Evolutionary conservation across 176 grass and related monocot genomes (phyloP), one percentile per base, ranked within the genome.

Genomic region (Cenchrus purpureus): DNA sequence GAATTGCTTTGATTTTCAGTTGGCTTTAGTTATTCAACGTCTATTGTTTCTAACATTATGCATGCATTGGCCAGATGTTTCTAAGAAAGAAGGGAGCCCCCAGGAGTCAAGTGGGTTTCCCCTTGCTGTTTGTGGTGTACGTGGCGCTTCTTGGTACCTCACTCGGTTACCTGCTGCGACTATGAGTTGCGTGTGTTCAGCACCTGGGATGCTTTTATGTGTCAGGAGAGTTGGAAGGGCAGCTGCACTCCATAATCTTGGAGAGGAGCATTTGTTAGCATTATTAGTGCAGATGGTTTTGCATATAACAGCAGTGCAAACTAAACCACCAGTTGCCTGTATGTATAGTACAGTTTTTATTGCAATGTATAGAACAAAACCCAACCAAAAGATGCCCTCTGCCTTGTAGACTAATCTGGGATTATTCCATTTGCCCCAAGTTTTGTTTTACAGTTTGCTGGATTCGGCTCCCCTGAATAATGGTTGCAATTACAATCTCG

Each of bases 101-200:
- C 44, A 89, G 87, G 88, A 63, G 29, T 68, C 90, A 91, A 81
- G 12, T 87, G 54, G 97, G 97, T 37, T 99, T 94, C 68, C 94
- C 97, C 3, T 81, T 94, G 60, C 84, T 94, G 46, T 99, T 99
- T 86, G 94, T 96, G 8, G 84, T 99, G 72, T 99, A 92, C 25
- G 84, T 99, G 86, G 90, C 91, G 55, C 88, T 99, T 28, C 82
- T 94, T 48, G 91, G 91, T 64, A 86, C 88, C 37, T 68, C 79
- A 9, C 82, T 99, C 5, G 97, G 97, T 79, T 92, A 94, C 71
- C 78, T 96, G 31, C 64, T 99, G 81, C 94, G 79, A 72, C 15
- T 87, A 84, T 96, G 88, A 99, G 74, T 68, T 65, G 22, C 22
- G 17, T 12, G 16, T 57, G 74, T 76, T 74, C 63, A 80, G 34